These are phyloP conservation scores for Echria macrotheca DNA, from an alignment of 495 filamentous ascomycete genomes.

Conservation along the genomic window DNA sequence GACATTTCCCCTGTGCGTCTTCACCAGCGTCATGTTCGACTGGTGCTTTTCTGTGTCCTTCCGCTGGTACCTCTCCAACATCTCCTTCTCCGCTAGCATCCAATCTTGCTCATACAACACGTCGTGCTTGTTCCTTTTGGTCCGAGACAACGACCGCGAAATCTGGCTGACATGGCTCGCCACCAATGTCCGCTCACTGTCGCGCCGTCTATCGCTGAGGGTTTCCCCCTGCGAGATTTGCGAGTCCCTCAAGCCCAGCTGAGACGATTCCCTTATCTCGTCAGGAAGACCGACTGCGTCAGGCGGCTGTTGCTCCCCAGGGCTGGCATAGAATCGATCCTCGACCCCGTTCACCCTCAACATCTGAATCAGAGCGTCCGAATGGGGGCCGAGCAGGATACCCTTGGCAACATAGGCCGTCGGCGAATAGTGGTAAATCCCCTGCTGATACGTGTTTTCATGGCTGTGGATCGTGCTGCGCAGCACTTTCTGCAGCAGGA, in stretches of 20 bases:
- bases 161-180: constrained; percentile 28
- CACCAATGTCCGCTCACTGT: constrained; percentile 25
- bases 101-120: constrained; percentile 5
- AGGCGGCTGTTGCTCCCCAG: constrained; percentile 30
- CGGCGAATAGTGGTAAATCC: constrained; percentile 35
- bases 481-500: constrained; percentile 27
- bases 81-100: constrained; percentile 10
- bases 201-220: too few species aligned
- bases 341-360: constrained; percentile 31
- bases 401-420: constrained; percentile 38
- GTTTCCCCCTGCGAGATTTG: constrained; percentile 18
- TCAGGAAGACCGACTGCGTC: constrained; percentile 35
- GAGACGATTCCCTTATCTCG: constrained; percentile 33
- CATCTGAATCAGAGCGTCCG: constrained; percentile 18
- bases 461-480: constrained; percentile 37
- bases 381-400: constrained; percentile 24
- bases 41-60: constrained; percentile 7
- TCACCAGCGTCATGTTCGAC: constrained; percentile 21
- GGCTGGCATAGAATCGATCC: constrained; percentile 38
- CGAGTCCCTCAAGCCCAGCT: constrained; percentile 30
- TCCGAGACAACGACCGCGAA: constrained; percentile 28
- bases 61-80: constrained; percentile 3
- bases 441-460: constrained; percentile 36
- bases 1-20: constrained; percentile 21
- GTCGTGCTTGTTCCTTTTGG: constrained; percentile 1